Percentiles rank a stretch among this genome's conserved stretches.
phyloP scores from a whole-genome alignment of 257 asterid genomes.

The Oldenlandia corymbosa region DNA sequence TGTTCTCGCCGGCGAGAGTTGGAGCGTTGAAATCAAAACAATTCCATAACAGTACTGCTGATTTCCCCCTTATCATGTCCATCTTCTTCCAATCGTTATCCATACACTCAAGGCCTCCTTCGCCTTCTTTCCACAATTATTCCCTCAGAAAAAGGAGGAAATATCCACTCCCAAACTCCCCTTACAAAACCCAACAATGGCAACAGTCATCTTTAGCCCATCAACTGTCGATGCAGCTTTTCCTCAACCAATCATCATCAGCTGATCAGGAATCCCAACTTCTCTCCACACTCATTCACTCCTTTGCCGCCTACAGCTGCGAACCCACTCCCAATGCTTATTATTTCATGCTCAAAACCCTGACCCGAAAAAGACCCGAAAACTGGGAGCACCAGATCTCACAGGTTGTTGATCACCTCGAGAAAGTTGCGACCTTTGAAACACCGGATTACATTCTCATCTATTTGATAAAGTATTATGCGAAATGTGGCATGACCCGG shows the following conservation, averaged over 20 bases:
- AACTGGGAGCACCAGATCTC: constrained; percentile 37
- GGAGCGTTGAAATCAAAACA: too few species aligned
- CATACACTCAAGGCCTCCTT: constrained; percentile 18
- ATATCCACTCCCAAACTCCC: constrained; percentile 60
- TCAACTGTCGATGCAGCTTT: constrained; percentile 46
- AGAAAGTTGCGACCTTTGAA: constrained; percentile 39
- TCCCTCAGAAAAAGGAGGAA: constrained; percentile 57
- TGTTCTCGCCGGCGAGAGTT: too few species aligned
- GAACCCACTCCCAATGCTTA: constrained; percentile 53
- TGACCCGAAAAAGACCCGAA: constrained; percentile 25
- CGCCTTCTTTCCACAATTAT: constrained; percentile 35
- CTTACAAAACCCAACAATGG: constrained; percentile 36
- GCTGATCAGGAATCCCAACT: constrained; percentile 31
- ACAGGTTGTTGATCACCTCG: constrained; percentile 44
- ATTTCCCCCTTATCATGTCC: too few species aligned
- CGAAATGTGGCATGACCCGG: constrained; percentile 31
- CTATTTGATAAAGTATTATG: constrained; percentile 59
- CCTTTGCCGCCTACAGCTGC: constrained; percentile 45
- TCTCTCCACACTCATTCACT: constrained; percentile 34
- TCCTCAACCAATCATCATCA: constrained; percentile 32
- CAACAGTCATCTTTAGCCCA: constrained; percentile 31
- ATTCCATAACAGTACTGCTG: too few species aligned
- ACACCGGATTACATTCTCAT: constrained; percentile 49
- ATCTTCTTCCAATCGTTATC: not conserved
- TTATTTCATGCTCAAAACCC: constrained; percentile 43